These are phyloP conservation scores for Fraxinus greggii DNA, from an alignment of 305 asterid species.

Conservation along the genomic window DNA sequence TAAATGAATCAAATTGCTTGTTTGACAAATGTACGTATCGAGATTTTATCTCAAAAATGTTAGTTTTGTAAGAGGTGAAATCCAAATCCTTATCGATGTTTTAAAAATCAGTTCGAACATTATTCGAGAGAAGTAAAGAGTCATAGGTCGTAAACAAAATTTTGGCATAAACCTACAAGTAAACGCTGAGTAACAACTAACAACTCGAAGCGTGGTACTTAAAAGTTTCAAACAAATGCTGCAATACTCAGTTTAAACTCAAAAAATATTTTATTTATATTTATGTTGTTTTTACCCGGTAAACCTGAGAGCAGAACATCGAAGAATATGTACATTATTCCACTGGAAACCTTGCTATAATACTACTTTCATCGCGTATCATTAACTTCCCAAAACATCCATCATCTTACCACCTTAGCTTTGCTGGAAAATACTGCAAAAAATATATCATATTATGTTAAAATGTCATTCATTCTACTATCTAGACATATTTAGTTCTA, in stretches of 20 bases:
- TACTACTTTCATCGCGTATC: background rate
- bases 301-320: background rate
- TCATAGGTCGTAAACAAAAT: background rate
- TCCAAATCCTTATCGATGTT: background rate
- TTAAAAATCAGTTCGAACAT: background rate
- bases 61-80: background rate
- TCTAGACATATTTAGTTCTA: background rate
- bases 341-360: background rate
- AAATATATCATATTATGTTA: background rate
- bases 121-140: background rate
- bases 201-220: background rate
- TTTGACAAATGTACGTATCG: background rate
- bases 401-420: constrained; percentile 42
- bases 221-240: background rate
- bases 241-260: background rate
- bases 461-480: background rate
- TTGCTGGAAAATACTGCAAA: constrained; percentile 45
- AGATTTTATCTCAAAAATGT: no score
- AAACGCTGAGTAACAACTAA: background rate
- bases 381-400: background rate
- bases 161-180: background rate
- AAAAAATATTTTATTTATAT: background rate
- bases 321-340: background rate
- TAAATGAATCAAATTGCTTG: background rate
- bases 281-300: background rate